Evolutionary conservation across 768 basidiomycete genomes (phyloP).

Genomic region (Tricholoma sp.): DNA sequence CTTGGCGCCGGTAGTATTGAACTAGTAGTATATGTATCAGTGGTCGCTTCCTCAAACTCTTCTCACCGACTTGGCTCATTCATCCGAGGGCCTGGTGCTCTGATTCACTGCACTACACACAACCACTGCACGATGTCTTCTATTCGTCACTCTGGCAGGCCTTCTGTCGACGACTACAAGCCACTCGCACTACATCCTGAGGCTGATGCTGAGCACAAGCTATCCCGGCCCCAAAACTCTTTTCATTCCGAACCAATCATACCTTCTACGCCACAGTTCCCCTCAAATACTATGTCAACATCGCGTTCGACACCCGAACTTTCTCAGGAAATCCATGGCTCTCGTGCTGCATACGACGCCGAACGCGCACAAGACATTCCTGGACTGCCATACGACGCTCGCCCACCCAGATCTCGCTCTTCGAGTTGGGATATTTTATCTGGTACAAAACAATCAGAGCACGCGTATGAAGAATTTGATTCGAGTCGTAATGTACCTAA

Average conservation of each 20-base stretch:
- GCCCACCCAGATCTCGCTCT: slow-evolving; percentile 15
- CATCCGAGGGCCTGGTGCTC: background rate
- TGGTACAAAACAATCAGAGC: slow-evolving; percentile 45
- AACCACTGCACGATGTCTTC: background rate
- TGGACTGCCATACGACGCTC: slow-evolving; percentile 7
- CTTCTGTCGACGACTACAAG: background rate
- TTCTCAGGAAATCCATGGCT: slow-evolving; percentile 1
- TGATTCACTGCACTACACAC: background rate
- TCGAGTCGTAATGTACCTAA: slow-evolving; percentile 42
- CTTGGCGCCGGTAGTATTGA: no score
- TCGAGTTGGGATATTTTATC: slow-evolving; percentile 48
- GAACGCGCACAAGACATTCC: slow-evolving; percentile 17
- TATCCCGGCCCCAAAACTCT: background rate
- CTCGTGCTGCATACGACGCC: slow-evolving; percentile 13
- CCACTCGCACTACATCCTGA: background rate
- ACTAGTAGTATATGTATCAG: no score
- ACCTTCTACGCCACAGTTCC: background rate
- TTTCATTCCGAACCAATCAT: no score
- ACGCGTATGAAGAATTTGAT: slow-evolving; percentile 56
- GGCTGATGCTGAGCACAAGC: background rate
- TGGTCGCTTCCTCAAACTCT: no score
- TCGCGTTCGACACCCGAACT: slow-evolving; percentile 13
- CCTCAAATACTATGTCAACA: background rate
- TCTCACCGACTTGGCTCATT: no score
- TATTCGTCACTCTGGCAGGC: background rate